Evolutionary conservation across 495 filamentous ascomycete species (phyloP).

Genomic region (Aeminium ludgeri): DNA sequence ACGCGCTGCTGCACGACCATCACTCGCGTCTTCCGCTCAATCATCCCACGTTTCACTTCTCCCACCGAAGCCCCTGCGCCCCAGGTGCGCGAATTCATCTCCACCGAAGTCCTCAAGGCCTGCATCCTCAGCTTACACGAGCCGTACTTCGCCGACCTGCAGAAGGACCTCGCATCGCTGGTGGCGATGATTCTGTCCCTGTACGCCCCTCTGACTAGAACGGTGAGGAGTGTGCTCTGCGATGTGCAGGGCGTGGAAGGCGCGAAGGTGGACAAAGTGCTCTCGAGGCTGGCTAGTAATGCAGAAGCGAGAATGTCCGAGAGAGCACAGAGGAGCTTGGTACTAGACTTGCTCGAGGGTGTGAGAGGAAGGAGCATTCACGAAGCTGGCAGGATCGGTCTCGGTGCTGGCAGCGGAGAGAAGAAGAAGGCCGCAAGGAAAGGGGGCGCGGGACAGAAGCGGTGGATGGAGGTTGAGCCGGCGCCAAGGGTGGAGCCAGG

Average conservation of each 20-base stretch:
- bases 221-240: slow-evolving; percentile 38
- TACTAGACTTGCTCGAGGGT: slow-evolving; percentile 74
- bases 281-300: slow-evolving; percentile 35
- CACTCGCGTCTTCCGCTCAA: slow-evolving; percentile 63
- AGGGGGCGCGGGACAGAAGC: slow-evolving; percentile 35
- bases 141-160: slow-evolving; percentile 87
- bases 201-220: slow-evolving; percentile 47
- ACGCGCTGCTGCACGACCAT: slow-evolving; percentile 75
- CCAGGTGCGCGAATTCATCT: slow-evolving; percentile 82
- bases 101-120: slow-evolving; percentile 61
- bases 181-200: slow-evolving; percentile 70
- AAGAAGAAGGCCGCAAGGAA: slow-evolving; percentile 32
- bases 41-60: slow-evolving; percentile 58
- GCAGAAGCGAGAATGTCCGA: slow-evolving; percentile 29
- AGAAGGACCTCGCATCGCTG: slow-evolving; percentile 76
- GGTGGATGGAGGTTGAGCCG: slow-evolving; percentile 34
- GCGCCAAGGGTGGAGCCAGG: slow-evolving; percentile 27
- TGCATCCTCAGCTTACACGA: slow-evolving; percentile 82
- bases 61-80: slow-evolving; percentile 36
- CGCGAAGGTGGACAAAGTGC: slow-evolving; percentile 43
- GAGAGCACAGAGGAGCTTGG: slow-evolving; percentile 61
- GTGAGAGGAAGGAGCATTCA: slow-evolving; percentile 79
- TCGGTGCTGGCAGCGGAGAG: slow-evolving; percentile 16
- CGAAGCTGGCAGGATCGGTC: slow-evolving; percentile 64
- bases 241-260: slow-evolving; percentile 41